These are phyloP conservation scores for Blastobotrys petasosporus DNA, from an alignment of 1,139 yeast species.

Conservation along the genomic window DNA sequence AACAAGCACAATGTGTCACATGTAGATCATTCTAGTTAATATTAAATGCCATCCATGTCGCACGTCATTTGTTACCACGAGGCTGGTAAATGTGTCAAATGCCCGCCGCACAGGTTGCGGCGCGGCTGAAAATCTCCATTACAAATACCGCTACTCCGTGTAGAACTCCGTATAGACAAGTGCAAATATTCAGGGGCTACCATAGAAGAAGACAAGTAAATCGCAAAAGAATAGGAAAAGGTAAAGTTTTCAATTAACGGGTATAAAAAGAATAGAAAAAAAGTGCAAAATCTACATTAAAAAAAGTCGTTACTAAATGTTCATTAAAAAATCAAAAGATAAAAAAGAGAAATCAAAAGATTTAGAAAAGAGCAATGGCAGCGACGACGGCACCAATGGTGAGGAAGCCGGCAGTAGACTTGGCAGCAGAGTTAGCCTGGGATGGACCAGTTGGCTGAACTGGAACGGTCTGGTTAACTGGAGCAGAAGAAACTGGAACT, in stretches of 20 bases:
- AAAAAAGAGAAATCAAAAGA: neutral
- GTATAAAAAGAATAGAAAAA: slow-evolving; percentile 1
- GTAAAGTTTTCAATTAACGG: slow-evolving; percentile 1
- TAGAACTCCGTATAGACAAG: too few relatives aligned
- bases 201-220: too few relatives aligned
- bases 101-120: too few relatives aligned
- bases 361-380: slow-evolving; percentile 13
- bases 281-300: slow-evolving; percentile 1
- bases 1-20: too few relatives aligned
- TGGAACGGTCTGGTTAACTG: slow-evolving; percentile 4
- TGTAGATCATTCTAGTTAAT: neutral
- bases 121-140: too few relatives aligned
- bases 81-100: too few relatives aligned
- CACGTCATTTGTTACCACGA: too few relatives aligned
- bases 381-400: slow-evolving; percentile 13
- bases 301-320: neutral
- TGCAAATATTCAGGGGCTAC: too few relatives aligned
- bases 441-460: slow-evolving; percentile 4
- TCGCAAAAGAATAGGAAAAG: neutral
- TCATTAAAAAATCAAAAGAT: slow-evolving; percentile 7
- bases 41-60: too few relatives aligned
- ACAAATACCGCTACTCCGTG: too few relatives aligned
- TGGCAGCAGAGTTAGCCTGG: slow-evolving; percentile 12
- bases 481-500: slow-evolving; percentile 8
- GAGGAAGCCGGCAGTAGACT: slow-evolving; percentile 11